A percentile compares a stretch with the other conserved stretches of the same genome.
Evolutionary conservation across 257 asterid genomes (phyloP).

Genomic region (Nicotiana noctiflora): DNA sequence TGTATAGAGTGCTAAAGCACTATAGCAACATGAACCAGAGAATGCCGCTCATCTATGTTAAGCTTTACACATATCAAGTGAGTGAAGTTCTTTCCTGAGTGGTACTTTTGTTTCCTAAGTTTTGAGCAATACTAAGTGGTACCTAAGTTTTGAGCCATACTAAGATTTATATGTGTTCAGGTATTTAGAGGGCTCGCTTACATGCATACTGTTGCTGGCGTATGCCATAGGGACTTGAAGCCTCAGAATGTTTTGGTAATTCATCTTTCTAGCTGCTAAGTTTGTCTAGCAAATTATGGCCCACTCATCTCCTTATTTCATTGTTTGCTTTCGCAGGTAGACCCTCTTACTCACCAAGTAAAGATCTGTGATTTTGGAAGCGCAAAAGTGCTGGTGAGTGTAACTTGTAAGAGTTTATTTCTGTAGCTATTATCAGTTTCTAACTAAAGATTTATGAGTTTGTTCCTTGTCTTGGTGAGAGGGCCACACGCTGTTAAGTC

Average conservation of each 20-base stretch:
- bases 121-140: not conserved
- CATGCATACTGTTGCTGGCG: conserved; percentile 90
- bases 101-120: not conserved
- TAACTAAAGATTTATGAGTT: not conserved
- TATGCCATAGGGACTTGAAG: conserved; percentile 93
- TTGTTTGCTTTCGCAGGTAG: conserved; percentile 47
- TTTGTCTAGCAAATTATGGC: not conserved
- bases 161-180: conserved; percentile 33
- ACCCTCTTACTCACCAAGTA: conserved; percentile 74
- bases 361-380: conserved; percentile 98
- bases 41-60: conserved; percentile 89
- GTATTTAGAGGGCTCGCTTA: conserved; percentile 93
- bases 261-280: conserved; percentile 3
- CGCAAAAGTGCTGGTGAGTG: conserved; percentile 87
- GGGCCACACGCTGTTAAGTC: not conserved
- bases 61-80: conserved; percentile 88
- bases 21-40: conserved; percentile 68
- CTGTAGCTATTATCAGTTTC: not conserved
- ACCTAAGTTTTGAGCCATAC: not conserved
- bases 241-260: conserved; percentile 90
- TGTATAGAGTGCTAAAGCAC: conserved; percentile 70
- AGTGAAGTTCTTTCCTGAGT: conserved; percentile 13
- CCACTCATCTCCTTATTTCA: conserved; percentile 8
- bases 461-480: not conserved
- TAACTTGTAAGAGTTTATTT: not conserved